Base-by-base conservation (phyloP, 2,329 filamentous ascomycete genomes). In the Colletotrichum sp. region DNA sequence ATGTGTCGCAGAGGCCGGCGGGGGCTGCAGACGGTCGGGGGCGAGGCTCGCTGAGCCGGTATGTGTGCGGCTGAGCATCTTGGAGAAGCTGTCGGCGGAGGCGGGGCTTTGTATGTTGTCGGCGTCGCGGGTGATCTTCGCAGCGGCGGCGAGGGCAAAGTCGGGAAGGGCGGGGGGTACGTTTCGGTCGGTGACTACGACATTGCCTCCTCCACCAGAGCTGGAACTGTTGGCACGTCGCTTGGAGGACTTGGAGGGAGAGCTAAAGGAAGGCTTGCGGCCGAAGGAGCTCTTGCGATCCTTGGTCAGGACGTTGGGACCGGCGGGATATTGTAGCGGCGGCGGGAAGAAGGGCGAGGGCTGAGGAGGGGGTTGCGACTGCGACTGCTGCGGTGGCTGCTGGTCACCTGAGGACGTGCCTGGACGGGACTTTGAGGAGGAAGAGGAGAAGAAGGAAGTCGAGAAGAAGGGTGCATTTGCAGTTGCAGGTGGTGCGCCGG, bases 161-260 rank as follows among this genome's bases (percentile, higher is more conserved):
- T 90, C 88, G 62, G 89, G 89, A 21, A 91, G 85, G 8, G 89
- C 88, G n/a, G 89, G 89, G 39, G 89, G 90, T 60, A 84, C 85
- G 26, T 87, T 79, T 66, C 85, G 87, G 82, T 90, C 88, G 69
- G 86, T 88, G 64, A 87, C 81, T 77, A 86, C 81, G 78, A 83
- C 81, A 79, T 83, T 82, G 30, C 84, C 85, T 74, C 82, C 84
- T 69, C 84, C 83, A 63, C 87, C 84, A 10, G 86, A 84, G 12
- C 87, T 85, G 28, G 87, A 86, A 78, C 85, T 85, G 72, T 86
- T 86, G 55, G 88, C 84, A 65, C 85, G 85, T 66, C 86, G 85
- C 75, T 84, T 80, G 34, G 68, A 71, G 39, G 72, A 76, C 55
- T 79, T 84, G 49, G 79, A 78, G 59, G 84, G 83, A 15, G 86